A percentile compares a stretch with the other conserved stretches of the same genome.
These are phyloP conservation scores for Podospora comata DNA, from an alignment of 495 filamentous ascomycete species.

Conservation along the genomic window DNA sequence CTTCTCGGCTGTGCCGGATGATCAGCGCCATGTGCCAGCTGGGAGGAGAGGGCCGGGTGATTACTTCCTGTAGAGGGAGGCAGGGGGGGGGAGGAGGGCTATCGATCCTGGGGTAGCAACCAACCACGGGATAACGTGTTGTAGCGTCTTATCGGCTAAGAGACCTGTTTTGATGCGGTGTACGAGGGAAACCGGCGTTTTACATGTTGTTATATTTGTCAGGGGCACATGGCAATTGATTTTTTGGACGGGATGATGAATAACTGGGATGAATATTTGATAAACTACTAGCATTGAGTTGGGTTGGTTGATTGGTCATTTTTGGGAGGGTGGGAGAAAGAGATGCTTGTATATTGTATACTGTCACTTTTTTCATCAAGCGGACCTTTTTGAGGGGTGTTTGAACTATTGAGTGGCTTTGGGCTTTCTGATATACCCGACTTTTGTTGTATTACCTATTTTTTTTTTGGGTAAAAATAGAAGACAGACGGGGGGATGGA, in stretches of 20 bases:
- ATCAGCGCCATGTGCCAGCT: conserved; percentile 80
- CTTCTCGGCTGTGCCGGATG: conserved; percentile 90
- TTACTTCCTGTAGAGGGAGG: conserved; percentile 74
- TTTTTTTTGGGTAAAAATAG: background rate
- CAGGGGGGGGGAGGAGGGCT: background rate
- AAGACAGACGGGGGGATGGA: background rate
- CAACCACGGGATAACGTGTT: background rate
- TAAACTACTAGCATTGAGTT: background rate
- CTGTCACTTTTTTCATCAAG: background rate
- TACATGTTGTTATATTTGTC: background rate
- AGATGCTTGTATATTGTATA: background rate
- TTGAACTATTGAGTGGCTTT: background rate
- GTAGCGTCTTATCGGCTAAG: background rate
- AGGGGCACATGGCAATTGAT: background rate
- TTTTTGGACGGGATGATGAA: background rate
- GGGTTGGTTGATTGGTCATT: too few relatives aligned
- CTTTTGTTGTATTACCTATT: background rate
- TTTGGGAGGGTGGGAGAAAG: background rate
- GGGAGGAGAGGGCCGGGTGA: conserved; percentile 80
- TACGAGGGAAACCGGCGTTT: background rate
- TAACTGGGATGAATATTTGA: background rate
- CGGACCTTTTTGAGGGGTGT: background rate
- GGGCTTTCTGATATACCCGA: background rate
- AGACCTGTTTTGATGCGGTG: background rate
- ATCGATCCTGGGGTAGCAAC: background rate